Evolutionary conservation across 345 rosid species (phyloP).

Genomic region (Salix viminalis): DNA sequence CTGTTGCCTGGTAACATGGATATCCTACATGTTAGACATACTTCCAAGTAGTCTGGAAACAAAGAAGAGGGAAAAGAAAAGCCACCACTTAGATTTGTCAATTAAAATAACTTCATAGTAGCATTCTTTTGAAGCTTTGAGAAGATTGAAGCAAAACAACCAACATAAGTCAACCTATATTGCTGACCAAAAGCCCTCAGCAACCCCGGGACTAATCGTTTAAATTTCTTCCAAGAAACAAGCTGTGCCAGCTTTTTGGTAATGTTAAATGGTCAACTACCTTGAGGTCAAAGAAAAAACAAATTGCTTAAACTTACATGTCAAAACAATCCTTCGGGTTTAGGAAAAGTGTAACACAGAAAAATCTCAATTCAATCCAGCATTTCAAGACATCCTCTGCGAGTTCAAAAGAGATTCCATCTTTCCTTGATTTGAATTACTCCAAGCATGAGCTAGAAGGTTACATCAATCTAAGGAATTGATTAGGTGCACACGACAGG

Average conservation of each 20-base stretch:
- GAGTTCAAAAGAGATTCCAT: background rate
- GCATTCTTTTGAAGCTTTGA: background rate
- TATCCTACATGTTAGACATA: background rate
- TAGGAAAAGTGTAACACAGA: background rate
- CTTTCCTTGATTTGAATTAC: background rate
- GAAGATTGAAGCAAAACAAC: background rate
- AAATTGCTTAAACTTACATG: background rate
- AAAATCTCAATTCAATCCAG: background rate
- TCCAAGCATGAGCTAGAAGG: background rate
- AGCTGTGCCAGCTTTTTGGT: background rate
- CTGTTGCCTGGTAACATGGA: conserved; percentile 70
- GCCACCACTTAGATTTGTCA: background rate
- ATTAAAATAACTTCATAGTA: background rate
- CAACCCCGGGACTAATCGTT: background rate
- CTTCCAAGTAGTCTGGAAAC: background rate
- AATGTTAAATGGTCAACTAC: background rate
- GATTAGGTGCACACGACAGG: background rate
- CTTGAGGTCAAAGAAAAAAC: background rate
- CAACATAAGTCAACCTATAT: background rate
- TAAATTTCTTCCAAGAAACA: background rate
- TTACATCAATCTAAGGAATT: background rate
- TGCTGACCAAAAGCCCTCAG: background rate
- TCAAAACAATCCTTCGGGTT: background rate
- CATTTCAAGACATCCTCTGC: background rate
- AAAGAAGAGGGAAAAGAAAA: background rate